Conservation (phyloP, 2,329 filamentous ascomycete species). For the Parafenestella ontariensis region DNA sequence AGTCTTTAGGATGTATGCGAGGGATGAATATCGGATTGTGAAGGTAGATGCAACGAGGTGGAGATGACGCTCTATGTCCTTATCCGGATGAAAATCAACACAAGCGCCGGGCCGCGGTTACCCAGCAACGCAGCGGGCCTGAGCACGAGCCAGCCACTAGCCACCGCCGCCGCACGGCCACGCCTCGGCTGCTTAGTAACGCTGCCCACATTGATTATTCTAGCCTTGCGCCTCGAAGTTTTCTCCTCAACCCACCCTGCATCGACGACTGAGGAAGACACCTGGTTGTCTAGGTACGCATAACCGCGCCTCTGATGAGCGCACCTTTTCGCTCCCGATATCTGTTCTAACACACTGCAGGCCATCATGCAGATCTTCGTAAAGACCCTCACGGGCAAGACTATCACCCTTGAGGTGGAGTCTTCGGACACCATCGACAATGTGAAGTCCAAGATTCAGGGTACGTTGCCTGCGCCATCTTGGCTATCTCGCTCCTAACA, state of each 20-base stretch:
- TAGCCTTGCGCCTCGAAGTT: constrained; percentile 15
- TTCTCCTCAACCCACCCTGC: constrained; percentile 37
- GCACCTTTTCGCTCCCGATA: background rate
- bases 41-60: constrained; percentile 29
- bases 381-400: constrained; percentile 92
- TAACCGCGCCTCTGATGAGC: background rate
- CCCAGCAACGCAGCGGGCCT: constrained; percentile 35
- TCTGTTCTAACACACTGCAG: constrained; percentile 31
- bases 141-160: constrained; percentile 1
- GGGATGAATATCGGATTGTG: constrained; percentile 29
- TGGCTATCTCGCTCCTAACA: constrained; percentile 30
- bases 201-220: constrained; percentile 34
- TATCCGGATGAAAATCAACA: constrained; percentile 37
- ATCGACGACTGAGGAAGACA: constrained; percentile 68
- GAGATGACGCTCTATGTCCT: constrained; percentile 37
- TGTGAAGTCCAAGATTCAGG: constrained; percentile 97
- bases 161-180: constrained; percentile 2
- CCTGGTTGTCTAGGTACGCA: constrained; percentile 63
- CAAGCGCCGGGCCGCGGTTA: constrained; percentile 27
- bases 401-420: constrained; percentile 99
- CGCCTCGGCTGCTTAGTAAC: constrained; percentile 20
- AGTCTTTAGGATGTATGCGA: constrained; percentile 30
- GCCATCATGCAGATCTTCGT: constrained; percentile 61
- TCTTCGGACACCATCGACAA: constrained; percentile 99
- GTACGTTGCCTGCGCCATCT: constrained; percentile 49